A percentile compares a stretch with the other conserved stretches of the same genome.
phyloP scores from a whole-genome alignment of 2,329 filamentous ascomycete species.

The Biscogniauxia mediterranea region DNA sequence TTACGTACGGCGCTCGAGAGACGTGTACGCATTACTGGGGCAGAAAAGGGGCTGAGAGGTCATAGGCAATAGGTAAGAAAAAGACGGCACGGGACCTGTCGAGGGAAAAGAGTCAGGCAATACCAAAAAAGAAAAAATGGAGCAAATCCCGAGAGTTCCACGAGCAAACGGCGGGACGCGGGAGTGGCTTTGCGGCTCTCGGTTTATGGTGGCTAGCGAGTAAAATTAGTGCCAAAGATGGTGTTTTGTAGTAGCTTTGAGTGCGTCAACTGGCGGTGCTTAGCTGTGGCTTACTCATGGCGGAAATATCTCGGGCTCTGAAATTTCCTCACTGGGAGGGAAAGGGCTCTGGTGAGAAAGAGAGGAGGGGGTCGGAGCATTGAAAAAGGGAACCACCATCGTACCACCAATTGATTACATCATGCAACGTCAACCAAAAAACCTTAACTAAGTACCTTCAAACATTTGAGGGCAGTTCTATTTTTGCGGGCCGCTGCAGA shows the following conservation, averaged over 20 bases:
- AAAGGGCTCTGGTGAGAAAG: not conserved
- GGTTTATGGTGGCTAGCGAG: not conserved
- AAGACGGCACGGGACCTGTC: too few relatives aligned
- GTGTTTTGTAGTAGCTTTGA: too few relatives aligned
- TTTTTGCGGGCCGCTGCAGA: too few relatives aligned
- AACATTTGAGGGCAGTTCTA: not conserved
- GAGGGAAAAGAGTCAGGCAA: not conserved
- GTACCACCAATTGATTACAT: slow-evolving; percentile 1
- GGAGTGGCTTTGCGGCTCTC: slow-evolving; percentile 1
- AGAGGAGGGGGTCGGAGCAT: too few relatives aligned
- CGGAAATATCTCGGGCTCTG: slow-evolving; percentile 20
- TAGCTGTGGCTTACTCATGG: slow-evolving; percentile 17
- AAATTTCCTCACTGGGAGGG: slow-evolving; percentile 10
- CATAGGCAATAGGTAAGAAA: not conserved
- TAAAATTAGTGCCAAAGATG: not conserved
- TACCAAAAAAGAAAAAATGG: not conserved
- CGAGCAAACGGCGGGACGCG: slow-evolving; percentile 23
- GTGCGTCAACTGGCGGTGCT: too few relatives aligned
- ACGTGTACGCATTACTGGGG: too few relatives aligned
- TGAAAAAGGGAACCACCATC: slow-evolving; percentile 6
- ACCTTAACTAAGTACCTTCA: slow-evolving; percentile 3
- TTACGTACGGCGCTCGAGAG: not conserved
- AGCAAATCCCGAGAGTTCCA: slow-evolving; percentile 17
- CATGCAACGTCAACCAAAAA: not conserved
- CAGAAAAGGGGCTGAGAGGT: not conserved